Percentiles rank a stretch among this genome's conserved stretches.
Conservation (phyloP, 225 moss, liverwort and hornwort species). For the Pseudisothecium myosuroides region DNA sequence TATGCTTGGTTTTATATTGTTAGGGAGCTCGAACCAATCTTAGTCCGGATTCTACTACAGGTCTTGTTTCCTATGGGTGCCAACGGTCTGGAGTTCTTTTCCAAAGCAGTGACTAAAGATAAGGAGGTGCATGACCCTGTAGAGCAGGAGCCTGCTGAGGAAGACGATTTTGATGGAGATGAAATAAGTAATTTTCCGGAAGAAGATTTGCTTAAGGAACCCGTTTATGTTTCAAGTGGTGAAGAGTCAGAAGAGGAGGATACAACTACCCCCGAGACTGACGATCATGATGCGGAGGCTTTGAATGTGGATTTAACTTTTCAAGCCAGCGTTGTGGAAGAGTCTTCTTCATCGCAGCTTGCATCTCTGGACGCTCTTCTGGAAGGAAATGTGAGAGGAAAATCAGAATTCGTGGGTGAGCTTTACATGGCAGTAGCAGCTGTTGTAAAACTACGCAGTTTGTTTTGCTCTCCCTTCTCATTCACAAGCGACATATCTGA, state of each 20-base stretch:
- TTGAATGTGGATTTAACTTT: not conserved
- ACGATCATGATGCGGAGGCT: constrained; percentile 9
- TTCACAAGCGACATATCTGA: not conserved
- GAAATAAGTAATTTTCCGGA: not conserved
- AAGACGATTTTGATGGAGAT: constrained; percentile 20
- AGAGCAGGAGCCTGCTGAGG: constrained; percentile 1
- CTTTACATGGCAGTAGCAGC: constrained; percentile 72
- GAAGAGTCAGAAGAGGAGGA: constrained; percentile 28
- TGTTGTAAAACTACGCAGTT: constrained; percentile 48
- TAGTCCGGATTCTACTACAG: constrained; percentile 43
- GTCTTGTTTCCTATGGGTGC: constrained; percentile 48
- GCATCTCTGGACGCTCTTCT: constrained; percentile 23
- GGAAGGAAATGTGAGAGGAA: constrained; percentile 28
- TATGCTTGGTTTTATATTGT: constrained; percentile 34
- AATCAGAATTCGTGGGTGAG: constrained; percentile 64
- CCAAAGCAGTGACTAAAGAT: constrained; percentile 5
- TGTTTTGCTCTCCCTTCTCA: constrained; percentile 45
- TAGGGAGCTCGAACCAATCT: constrained; percentile 38
- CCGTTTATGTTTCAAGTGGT: constrained; percentile 7
- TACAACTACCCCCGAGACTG: constrained; percentile 1
- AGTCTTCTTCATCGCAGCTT: constrained; percentile 11
- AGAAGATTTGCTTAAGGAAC: not conserved
- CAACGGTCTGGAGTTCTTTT: constrained; percentile 43
- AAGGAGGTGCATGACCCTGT: constrained; percentile 5
- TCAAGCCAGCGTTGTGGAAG: not conserved